Conservation (phyloP, 1,284 basidiomycete genomes). For the Puccinia brachypodii region DNA sequence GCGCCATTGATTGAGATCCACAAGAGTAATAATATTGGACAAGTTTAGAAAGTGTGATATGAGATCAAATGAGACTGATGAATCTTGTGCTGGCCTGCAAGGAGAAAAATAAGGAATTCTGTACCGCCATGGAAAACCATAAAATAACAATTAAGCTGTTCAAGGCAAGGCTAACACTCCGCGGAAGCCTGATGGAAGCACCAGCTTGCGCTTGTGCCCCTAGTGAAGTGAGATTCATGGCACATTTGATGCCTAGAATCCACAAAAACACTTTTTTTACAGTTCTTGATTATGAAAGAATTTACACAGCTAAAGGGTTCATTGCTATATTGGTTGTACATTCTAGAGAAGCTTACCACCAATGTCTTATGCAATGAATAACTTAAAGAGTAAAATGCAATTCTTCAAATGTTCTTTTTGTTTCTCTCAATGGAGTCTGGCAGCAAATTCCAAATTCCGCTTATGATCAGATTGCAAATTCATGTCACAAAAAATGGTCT, state of each 20-base stretch:
- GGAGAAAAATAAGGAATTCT: not conserved
- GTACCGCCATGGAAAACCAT: not conserved
- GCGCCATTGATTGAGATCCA: not conserved
- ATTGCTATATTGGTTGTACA: no score
- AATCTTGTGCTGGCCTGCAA: no score
- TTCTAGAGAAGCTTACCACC: no score
- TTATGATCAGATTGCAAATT: slow-evolving; percentile 34
- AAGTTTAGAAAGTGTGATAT: not conserved
- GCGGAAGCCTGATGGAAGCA: not conserved
- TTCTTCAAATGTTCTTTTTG: not conserved
- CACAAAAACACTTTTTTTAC: not conserved
- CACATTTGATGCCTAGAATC: not conserved
- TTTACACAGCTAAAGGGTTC: no score
- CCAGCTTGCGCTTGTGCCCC: slow-evolving; percentile 1
- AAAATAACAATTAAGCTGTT: not conserved
- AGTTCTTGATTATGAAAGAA: no score
- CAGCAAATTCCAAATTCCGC: slow-evolving; percentile 42
- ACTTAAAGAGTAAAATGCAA: no score
- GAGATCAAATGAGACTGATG: not conserved
- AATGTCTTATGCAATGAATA: no score
- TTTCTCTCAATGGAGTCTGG: not conserved
- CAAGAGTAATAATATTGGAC: not conserved
- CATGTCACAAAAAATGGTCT: slow-evolving; percentile 41
- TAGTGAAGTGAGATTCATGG: not conserved
- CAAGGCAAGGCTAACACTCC: not conserved